Conservation (phyloP, 73 alveolate genomes). For the Paramecium biaurelia region DNA sequence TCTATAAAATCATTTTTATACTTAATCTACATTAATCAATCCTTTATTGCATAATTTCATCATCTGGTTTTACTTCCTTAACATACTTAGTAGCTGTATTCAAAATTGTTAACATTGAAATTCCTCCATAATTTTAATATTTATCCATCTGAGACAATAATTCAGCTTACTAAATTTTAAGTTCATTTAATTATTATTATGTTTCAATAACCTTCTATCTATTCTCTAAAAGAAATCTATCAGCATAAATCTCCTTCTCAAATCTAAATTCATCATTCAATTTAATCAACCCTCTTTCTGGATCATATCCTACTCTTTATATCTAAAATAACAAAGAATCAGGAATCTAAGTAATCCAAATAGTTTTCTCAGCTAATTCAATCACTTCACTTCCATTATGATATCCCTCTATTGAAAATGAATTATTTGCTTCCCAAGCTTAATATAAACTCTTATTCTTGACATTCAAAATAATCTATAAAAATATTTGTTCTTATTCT, state of each 20-base stretch:
- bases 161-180: background rate
- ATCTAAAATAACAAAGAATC: slow-evolving; percentile 32
- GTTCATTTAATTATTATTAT: background rate
- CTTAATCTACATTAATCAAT: slow-evolving; percentile 2
- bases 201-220: slow-evolving; percentile 8
- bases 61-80: background rate
- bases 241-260: slow-evolving; percentile 48
- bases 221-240: slow-evolving; percentile 22
- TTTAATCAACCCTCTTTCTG: slow-evolving; percentile 25
- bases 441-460: background rate
- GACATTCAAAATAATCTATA: slow-evolving; percentile 9
- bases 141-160: background rate
- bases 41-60: background rate
- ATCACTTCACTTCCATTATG: background rate
- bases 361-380: background rate
- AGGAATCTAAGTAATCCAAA: slow-evolving; percentile 41
- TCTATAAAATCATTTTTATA: background rate
- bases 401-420: background rate
- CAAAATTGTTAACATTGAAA: background rate
- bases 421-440: slow-evolving; percentile 47
- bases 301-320: slow-evolving; percentile 44
- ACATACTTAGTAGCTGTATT: background rate
- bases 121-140: background rate
- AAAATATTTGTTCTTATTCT: background rate
- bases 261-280: slow-evolving; percentile 8